These are phyloP conservation scores for Phymatotrichopsis omnivora DNA, from an alignment of 2,329 filamentous ascomycete species.

Conservation along the genomic window DNA sequence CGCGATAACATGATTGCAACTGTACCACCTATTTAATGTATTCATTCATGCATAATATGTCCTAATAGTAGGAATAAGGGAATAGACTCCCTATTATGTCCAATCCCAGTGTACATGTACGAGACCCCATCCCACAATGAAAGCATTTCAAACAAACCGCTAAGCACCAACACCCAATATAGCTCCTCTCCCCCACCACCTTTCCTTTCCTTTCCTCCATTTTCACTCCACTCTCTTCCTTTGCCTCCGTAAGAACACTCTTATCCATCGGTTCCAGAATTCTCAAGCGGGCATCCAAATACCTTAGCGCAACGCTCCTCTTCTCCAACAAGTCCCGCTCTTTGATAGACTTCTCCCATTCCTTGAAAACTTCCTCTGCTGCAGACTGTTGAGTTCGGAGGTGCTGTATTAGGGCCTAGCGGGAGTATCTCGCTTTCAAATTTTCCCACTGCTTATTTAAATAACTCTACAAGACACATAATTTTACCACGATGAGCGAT, in stretches of 20 bases:
- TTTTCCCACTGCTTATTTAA: too few relatives aligned
- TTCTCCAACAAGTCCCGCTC: conserved; percentile 57
- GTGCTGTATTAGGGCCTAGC: conserved; percentile 66
- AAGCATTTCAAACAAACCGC: too few relatives aligned
- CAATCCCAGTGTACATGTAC: too few relatives aligned
- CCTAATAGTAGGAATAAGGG: too few relatives aligned
- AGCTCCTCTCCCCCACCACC: conserved; percentile 47
- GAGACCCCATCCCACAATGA: too few relatives aligned
- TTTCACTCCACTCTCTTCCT: conserved; percentile 15
- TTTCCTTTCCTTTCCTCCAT: conserved; percentile 31
- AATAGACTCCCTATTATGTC: too few relatives aligned
- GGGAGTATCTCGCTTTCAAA: too few relatives aligned
- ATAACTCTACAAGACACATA: too few relatives aligned
- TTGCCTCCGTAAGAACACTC: conserved; percentile 12
- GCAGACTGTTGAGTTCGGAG: conserved; percentile 58
- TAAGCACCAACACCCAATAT: conserved; percentile 51
- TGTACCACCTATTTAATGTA: too few relatives aligned
- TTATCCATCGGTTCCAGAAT: conserved; percentile 46
- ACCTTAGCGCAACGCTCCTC: conserved; percentile 66
- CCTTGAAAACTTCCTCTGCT: conserved; percentile 55
- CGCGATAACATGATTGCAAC: too few relatives aligned
- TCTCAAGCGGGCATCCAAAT: conserved; percentile 63
- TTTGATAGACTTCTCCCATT: conserved; percentile 56
- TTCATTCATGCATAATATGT: too few relatives aligned
- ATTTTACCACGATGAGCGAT: too few relatives aligned